These are phyloP conservation scores for Elongisporangium senticosum DNA, from an alignment of 352 stramenopile species.

Conservation along the genomic window DNA sequence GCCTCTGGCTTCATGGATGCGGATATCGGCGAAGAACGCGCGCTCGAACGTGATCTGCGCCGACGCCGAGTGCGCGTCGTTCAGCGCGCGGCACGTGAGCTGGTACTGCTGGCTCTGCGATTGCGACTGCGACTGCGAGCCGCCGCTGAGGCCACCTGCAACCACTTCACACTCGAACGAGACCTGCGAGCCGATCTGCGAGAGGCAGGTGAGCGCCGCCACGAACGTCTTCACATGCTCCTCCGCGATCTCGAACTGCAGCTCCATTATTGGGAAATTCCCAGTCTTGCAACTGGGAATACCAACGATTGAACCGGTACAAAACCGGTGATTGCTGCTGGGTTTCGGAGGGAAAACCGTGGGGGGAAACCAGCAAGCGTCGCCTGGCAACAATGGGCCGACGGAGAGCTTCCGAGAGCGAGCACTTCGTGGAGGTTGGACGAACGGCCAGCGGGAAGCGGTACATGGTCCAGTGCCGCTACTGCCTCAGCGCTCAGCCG, in stretches of 20 bases:
- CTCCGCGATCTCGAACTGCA: conserved; percentile 65
- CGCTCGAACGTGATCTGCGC: conserved; percentile 53
- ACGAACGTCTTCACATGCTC: conserved; percentile 77
- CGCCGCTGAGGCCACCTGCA: neutral
- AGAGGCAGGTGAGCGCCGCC: conserved; percentile 69
- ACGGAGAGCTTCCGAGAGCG: neutral
- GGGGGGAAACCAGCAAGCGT: neutral
- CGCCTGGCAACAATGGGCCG: neutral
- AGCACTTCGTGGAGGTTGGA: neutral
- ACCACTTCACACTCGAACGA: conserved; percentile 62
- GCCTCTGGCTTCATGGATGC: conserved; percentile 8
- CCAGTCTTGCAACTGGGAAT: neutral
- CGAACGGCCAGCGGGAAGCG: neutral
- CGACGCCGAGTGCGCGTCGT: conserved; percentile 80
- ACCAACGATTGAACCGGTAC: neutral
- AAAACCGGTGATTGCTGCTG: neutral
- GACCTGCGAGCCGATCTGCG: conserved; percentile 76
- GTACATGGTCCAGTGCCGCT: neutral
- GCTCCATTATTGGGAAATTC: conserved; percentile 33
- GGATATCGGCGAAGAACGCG: conserved; percentile 54
- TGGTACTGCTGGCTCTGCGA: conserved; percentile 4
- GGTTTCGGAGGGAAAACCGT: neutral
- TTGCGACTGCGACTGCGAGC: neutral
- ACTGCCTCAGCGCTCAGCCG: neutral
- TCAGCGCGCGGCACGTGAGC: conserved; percentile 68